These are phyloP conservation scores for Solidago caesia DNA, from an alignment of 129 eudicot genomes.

Conservation along the genomic window DNA sequence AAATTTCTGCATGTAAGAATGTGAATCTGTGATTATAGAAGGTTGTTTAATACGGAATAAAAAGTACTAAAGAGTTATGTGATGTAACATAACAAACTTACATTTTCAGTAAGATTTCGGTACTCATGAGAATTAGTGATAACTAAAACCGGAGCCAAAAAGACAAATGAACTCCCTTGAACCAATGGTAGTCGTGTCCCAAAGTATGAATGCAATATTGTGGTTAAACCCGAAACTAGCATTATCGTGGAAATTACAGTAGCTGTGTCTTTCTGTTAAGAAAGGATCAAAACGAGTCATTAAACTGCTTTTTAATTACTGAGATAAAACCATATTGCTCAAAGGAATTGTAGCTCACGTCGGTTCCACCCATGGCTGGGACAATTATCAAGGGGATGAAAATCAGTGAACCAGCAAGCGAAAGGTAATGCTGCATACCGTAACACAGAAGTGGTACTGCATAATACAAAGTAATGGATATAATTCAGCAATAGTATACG, in stretches of 20 bases:
- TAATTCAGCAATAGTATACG: not conserved
- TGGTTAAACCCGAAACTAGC: slow-evolving; percentile 80
- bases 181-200: slow-evolving; percentile 97
- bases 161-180: slow-evolving; percentile 97
- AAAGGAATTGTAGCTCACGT: slow-evolving; percentile 49
- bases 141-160: slow-evolving; percentile 85
- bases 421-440: slow-evolving; percentile 85
- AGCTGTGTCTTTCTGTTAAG: slow-evolving; percentile 80
- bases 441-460: slow-evolving; percentile 68
- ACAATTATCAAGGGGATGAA: slow-evolving; percentile 72
- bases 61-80: not conserved
- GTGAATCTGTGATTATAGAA: slow-evolving; percentile 20
- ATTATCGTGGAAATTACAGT: slow-evolving; percentile 79
- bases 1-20: slow-evolving; percentile 60
- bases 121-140: slow-evolving; percentile 74
- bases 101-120: slow-evolving; percentile 86
- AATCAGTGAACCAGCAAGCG: slow-evolving; percentile 84
- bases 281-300: slow-evolving; percentile 11
- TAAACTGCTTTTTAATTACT: slow-evolving; percentile 1
- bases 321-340: not conserved
- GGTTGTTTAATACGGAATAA: not conserved
- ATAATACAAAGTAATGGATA: slow-evolving; percentile 18
- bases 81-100: slow-evolving; percentile 34
- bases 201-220: slow-evolving; percentile 68
- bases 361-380: slow-evolving; percentile 96